Base-by-base conservation (phyloP, 2,329 filamentous ascomycete genomes). In the Apiospora malaysiana region DNA sequence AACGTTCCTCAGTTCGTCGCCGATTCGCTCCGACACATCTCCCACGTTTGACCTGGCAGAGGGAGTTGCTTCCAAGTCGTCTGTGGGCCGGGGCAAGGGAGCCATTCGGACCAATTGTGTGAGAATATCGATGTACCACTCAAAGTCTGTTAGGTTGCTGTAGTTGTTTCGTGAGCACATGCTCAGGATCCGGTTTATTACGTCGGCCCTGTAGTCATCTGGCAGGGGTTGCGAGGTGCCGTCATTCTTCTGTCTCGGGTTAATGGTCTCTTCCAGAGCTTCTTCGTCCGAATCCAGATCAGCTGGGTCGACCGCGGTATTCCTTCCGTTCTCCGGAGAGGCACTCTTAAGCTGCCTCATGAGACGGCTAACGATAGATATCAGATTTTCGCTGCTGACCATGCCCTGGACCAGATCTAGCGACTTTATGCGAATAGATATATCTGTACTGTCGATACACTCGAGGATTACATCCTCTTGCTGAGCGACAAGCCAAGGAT, bases 401-500 rank as follows among this genome's bases (percentile, higher is more conserved):
- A 99, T 98, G 46, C 94, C 94, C 69, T 95, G 93, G 1, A 96
- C 95, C 32, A 99, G 87, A 75, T 98, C 94, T 46, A 99, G 85
- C 6, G 96, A 95, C 79, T 97, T 93, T 80, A 97, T 91, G 72
- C 96, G 92, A 78, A 99, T 99, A 5, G 95, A 97, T 72, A 99
- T 96, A 77, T 99, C 96, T 0, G 93, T 87, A 80, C 97, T 97
- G 80, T 98, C 96, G 76, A 99, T 94, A 79, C 96, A 99, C 77
- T 97, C 93, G 79, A 99, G 86, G 73, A 99, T 98, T 66, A 98
- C 95, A 81, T 98, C 95, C 80, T 97, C 94, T 79, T 99, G 96
- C 79, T 95, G 89, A 6, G 94, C 91, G 40, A 99, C 96, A 43
- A 99, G 88, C 79, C 92, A 91, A 2, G 95, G 93, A 79, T 99